Evolutionary conservation across 805 yeast species (phyloP).

Genomic region (Kuraishia capsulata): DNA sequence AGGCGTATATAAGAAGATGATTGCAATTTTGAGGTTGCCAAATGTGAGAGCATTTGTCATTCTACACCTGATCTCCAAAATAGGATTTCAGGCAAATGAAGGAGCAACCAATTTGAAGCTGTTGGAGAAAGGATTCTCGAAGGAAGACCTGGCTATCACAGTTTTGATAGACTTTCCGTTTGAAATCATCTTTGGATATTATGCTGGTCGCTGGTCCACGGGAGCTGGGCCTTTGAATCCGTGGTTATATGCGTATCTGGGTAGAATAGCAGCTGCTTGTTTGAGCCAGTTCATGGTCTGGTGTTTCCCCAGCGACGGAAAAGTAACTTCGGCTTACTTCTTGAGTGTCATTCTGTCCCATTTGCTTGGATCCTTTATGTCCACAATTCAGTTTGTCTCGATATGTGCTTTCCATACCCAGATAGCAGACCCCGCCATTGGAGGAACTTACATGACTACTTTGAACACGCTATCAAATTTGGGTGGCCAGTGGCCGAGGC

Average conservation of each 20-base stretch:
- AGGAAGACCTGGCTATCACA: slow-evolving; percentile 88
- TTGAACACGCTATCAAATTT: slow-evolving; percentile 84
- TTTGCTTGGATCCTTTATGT: slow-evolving; percentile 80
- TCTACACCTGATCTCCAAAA: slow-evolving; percentile 71
- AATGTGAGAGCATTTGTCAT: slow-evolving; percentile 67
- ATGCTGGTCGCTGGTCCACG: slow-evolving; percentile 90
- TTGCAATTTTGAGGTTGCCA: slow-evolving; percentile 54
- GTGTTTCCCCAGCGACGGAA: slow-evolving; percentile 53
- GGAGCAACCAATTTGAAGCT: slow-evolving; percentile 90
- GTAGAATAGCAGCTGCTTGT: slow-evolving; percentile 67
- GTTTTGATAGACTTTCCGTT: slow-evolving; percentile 94
- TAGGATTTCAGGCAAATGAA: slow-evolving; percentile 94
- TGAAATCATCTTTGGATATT: slow-evolving; percentile 90
- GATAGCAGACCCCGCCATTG: slow-evolving; percentile 91
- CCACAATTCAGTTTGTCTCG: slow-evolving; percentile 91
- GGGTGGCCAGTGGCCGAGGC: slow-evolving; percentile 97
- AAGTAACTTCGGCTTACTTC: slow-evolving; percentile 50
- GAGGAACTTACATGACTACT: slow-evolving; percentile 97
- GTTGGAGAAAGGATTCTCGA: slow-evolving; percentile 82
- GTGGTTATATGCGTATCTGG: slow-evolving; percentile 83
- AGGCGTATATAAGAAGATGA: slow-evolving; percentile 50
- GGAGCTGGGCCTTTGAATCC: slow-evolving; percentile 73
- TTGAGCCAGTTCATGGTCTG: slow-evolving; percentile 68
- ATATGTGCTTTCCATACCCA: slow-evolving; percentile 91
- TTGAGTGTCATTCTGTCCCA: slow-evolving; percentile 74